Percentiles rank a stretch among this genome's conserved stretches.
Evolutionary conservation across 495 filamentous ascomycete species (phyloP).

Genomic region (Penicillium coprophilum): DNA sequence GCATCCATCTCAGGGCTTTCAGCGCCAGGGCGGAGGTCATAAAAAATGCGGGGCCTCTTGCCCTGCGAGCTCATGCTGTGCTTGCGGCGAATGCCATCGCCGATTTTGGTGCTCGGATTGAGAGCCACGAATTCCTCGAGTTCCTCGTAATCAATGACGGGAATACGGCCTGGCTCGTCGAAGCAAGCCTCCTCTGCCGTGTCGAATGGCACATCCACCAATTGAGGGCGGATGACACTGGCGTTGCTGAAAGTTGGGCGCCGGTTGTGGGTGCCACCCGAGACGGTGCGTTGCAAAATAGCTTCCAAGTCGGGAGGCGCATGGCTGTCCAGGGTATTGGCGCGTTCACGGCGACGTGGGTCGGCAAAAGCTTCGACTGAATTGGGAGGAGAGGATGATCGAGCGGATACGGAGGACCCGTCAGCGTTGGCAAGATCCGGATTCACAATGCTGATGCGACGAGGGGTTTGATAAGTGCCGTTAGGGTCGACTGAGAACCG

Average conservation of each 20-base stretch:
- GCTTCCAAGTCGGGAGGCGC: conserved; percentile 56
- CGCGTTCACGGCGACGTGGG: conserved; percentile 62
- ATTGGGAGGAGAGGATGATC: conserved; percentile 85
- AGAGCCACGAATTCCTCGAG: conserved; percentile 82
- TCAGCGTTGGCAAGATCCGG: conserved; percentile 46
- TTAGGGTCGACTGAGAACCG: conserved; percentile 42
- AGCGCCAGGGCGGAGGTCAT: conserved; percentile 55
- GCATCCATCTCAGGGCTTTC: conserved; percentile 30
- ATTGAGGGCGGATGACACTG: conserved; percentile 47
- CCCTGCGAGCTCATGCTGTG: conserved; percentile 54
- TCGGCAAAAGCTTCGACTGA: conserved; percentile 98
- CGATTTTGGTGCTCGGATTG: conserved; percentile 43
- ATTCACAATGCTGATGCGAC: conserved; percentile 42
- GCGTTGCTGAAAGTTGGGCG: conserved; percentile 64
- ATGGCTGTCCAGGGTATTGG: conserved; percentile 63
- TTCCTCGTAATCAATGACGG: conserved; percentile 81
- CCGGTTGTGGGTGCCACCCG: conserved; percentile 61
- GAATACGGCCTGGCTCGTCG: conserved; percentile 55
- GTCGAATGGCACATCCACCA: conserved; percentile 44
- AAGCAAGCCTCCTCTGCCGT: conserved; percentile 83
- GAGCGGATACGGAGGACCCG: conserved; percentile 55
- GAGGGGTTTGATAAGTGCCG: conserved; percentile 38
- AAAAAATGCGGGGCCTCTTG: conserved; percentile 56
- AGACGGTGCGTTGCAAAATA: conserved; percentile 68
- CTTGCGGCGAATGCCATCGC: conserved; percentile 40